phyloP scores from a whole-genome alignment of 768 basidiomycete species.

The Phaeolepiota aurea region DNA sequence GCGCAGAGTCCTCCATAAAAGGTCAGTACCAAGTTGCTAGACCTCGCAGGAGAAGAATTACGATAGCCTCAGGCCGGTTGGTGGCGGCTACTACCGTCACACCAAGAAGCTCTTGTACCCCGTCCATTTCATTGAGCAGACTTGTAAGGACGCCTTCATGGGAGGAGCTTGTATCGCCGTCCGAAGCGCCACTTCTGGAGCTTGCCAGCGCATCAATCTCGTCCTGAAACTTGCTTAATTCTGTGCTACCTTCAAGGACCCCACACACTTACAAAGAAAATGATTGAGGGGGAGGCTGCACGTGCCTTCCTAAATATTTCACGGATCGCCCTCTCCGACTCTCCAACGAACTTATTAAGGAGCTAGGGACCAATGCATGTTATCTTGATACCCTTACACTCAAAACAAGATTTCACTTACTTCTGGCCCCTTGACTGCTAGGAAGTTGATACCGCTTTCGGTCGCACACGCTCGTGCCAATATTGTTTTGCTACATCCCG shows the following conservation, averaged over 20 bases:
- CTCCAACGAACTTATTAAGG: conserved; percentile 93
- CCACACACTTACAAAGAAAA: conserved; percentile 76
- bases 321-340: conserved; percentile 90
- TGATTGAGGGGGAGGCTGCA: conserved; percentile 88
- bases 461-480: conserved; percentile 87
- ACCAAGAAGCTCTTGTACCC: conserved; percentile 87
- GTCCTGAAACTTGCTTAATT: conserved; percentile 46
- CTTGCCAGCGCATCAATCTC: conserved; percentile 93
- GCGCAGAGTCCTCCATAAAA: conserved; percentile 72
- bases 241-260: background rate
- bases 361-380: conserved; percentile 41
- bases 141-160: conserved; percentile 91
- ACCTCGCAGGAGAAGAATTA: too few relatives aligned
- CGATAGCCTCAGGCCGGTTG: conserved; percentile 90
- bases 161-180: conserved; percentile 42
- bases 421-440: conserved; percentile 97
- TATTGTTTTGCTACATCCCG: conserved; percentile 96
- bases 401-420: conserved; percentile 29
- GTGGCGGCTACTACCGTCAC: conserved; percentile 97
- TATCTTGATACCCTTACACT: background rate
- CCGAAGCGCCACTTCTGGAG: conserved; percentile 59
- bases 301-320: conserved; percentile 95
- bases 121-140: conserved; percentile 96
- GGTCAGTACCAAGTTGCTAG: too few relatives aligned
- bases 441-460: conserved; percentile 91